Conservation (phyloP, 768 basidiomycete genomes). For the Suillus brevipes region DNA sequence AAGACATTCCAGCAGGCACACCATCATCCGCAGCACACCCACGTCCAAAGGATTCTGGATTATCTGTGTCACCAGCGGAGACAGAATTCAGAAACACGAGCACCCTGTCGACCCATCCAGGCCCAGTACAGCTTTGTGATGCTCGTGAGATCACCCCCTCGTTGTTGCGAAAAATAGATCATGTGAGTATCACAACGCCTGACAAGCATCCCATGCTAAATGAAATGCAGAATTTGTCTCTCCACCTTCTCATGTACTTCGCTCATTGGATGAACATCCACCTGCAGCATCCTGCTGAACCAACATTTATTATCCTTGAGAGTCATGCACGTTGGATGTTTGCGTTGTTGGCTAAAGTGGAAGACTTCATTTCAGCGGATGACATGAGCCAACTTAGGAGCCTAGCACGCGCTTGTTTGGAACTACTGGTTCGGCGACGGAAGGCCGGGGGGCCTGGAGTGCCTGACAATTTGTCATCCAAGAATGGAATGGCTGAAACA, state of each 20-base stretch:
- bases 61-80: not conserved
- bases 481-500: constrained; percentile 38
- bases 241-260: constrained; percentile 84
- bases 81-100: not conserved
- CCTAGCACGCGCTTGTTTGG: constrained; percentile 70
- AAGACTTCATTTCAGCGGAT: constrained; percentile 68
- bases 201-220: constrained; percentile 12
- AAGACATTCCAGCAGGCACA: constrained; percentile 36
- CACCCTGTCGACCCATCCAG: too few relatives aligned
- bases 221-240: constrained; percentile 53
- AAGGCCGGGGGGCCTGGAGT: constrained; percentile 11
- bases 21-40: constrained; percentile 44
- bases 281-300: constrained; percentile 43
- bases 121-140: not conserved
- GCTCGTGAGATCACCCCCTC: constrained; percentile 61
- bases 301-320: constrained; percentile 45
- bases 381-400: constrained; percentile 77
- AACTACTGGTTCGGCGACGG: constrained; percentile 35
- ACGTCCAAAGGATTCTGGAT: constrained; percentile 19
- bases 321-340: constrained; percentile 80
- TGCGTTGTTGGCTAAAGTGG: constrained; percentile 65
- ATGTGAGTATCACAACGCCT: constrained; percentile 44
- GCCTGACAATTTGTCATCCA: not conserved
- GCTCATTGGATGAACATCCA: constrained; percentile 75
- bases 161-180: constrained; percentile 61